phyloP scores from a whole-genome alignment of 768 basidiomycete genomes.

The Tulasnella sp. region DNA sequence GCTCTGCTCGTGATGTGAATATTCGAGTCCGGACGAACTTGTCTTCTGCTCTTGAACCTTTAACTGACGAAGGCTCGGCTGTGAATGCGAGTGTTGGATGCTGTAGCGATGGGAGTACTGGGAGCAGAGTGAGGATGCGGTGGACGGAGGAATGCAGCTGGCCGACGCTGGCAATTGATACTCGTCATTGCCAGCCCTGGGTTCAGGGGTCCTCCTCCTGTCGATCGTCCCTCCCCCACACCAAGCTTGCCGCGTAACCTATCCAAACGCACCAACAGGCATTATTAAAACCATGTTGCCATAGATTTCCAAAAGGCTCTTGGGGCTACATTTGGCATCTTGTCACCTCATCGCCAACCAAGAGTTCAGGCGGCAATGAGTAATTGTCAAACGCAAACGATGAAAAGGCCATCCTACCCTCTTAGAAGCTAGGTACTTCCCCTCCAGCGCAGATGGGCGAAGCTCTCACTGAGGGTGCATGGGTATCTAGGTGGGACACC shows the following conservation, averaged over 20 bases:
- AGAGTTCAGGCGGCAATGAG: too few species aligned
- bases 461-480: too few species aligned
- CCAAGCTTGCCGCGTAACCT: neutral
- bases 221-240: conserved; percentile 3
- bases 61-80: neutral
- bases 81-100: neutral
- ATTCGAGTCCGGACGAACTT: neutral
- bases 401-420: too few species aligned
- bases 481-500: too few species aligned
- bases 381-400: too few species aligned
- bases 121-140: neutral
- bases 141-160: neutral
- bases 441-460: too few species aligned
- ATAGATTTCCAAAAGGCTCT: too few species aligned
- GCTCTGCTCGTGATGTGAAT: conserved; percentile 2
- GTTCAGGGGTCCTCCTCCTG: conserved; percentile 8
- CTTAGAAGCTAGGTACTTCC: too few species aligned
- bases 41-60: neutral
- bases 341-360: too few species aligned
- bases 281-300: too few species aligned
- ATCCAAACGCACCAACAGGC: too few species aligned
- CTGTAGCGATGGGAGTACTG: neutral
- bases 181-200: neutral
- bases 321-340: too few species aligned
- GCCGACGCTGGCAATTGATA: neutral